A percentile compares a stretch with the other conserved stretches of the same genome.
Evolutionary conservation across 2,329 filamentous ascomycete genomes (phyloP).

Genomic region (Claviceps arundinis): DNA sequence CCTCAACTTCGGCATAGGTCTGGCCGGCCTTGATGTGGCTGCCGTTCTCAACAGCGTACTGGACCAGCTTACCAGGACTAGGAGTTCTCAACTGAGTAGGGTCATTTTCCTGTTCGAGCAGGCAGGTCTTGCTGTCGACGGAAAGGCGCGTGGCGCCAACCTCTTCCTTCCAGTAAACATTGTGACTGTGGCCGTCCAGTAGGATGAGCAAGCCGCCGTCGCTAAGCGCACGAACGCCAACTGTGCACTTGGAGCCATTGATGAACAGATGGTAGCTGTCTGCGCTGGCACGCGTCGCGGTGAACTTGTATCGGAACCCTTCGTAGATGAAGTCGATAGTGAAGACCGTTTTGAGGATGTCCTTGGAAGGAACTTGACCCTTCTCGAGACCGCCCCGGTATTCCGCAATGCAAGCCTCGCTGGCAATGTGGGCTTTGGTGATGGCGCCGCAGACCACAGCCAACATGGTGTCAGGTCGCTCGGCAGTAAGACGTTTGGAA

Average conservation of each 20-base stretch:
- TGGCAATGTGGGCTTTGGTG: conserved; percentile 89
- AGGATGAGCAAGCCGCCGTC: conserved; percentile 90
- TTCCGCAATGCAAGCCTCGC: conserved; percentile 74
- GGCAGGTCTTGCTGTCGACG: conserved; percentile 94
- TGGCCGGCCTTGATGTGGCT: conserved; percentile 86
- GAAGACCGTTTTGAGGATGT: conserved; percentile 95
- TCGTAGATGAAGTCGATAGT: conserved; percentile 98
- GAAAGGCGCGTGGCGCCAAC: conserved; percentile 89
- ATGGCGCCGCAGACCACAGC: conserved; percentile 93
- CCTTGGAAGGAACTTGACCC: conserved; percentile 93
- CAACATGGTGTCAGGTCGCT: conserved; percentile 83
- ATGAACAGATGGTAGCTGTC: conserved; percentile 98
- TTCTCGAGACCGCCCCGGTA: conserved; percentile 86
- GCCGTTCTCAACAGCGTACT: conserved; percentile 92
- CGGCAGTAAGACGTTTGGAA: conserved; percentile 90
- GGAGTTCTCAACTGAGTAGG: conserved; percentile 92
- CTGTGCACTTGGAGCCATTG: conserved; percentile 92
- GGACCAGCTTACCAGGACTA: conserved; percentile 93
- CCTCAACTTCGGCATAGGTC: conserved; percentile 91
- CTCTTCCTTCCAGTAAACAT: conserved; percentile 99
- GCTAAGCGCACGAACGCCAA: conserved; percentile 82
- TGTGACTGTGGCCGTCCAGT: conserved; percentile 86
- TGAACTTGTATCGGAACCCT: conserved; percentile 93
- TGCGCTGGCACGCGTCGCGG: conserved; percentile 76
- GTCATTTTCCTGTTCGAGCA: conserved; percentile 97